Evolutionary conservation across 352 stramenopile genomes (phyloP).

Genomic region (Peronospora destructor): DNA sequence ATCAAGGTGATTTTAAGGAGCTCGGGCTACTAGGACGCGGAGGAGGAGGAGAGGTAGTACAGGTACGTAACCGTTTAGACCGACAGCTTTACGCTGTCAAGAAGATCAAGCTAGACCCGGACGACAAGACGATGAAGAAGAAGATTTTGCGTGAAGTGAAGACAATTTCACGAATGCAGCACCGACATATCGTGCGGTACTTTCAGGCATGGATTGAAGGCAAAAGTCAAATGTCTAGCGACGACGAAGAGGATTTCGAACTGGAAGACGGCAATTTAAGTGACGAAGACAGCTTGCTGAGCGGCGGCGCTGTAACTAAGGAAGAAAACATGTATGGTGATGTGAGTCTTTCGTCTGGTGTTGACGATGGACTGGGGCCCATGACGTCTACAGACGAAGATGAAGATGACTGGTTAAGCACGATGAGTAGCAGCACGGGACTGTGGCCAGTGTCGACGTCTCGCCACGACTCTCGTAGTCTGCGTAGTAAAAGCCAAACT

Average conservation of each 20-base stretch:
- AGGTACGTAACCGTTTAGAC: slow-evolving; percentile 77
- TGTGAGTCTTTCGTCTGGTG: slow-evolving; percentile 33
- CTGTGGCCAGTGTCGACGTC: slow-evolving; percentile 65
- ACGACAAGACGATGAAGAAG: slow-evolving; percentile 90
- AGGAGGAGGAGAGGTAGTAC: slow-evolving; percentile 78
- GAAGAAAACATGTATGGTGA: slow-evolving; percentile 34
- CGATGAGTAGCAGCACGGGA: slow-evolving; percentile 52
- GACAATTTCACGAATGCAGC: slow-evolving; percentile 93
- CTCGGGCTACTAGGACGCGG: slow-evolving; percentile 74
- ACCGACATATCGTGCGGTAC: slow-evolving; percentile 95
- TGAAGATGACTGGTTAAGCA: slow-evolving; percentile 77
- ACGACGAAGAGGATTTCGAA: slow-evolving; percentile 40
- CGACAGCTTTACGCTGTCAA: slow-evolving; percentile 83
- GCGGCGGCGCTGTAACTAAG: not conserved
- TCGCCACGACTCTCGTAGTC: slow-evolving; percentile 46
- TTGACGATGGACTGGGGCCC: slow-evolving; percentile 28
- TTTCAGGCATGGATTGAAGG: slow-evolving; percentile 87
- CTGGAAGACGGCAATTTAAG: slow-evolving; percentile 33
- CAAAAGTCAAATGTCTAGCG: slow-evolving; percentile 44
- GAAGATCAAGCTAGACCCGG: slow-evolving; percentile 78
- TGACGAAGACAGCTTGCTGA: slow-evolving; percentile 16
- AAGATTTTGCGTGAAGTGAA: slow-evolving; percentile 94
- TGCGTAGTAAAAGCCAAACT: slow-evolving; percentile 37
- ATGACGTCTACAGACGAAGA: slow-evolving; percentile 49
- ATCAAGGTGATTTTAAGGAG: slow-evolving; percentile 83